Base-by-base conservation (phyloP, 805 yeast genomes). In the Monosporozyma yasuniensis region DNA sequence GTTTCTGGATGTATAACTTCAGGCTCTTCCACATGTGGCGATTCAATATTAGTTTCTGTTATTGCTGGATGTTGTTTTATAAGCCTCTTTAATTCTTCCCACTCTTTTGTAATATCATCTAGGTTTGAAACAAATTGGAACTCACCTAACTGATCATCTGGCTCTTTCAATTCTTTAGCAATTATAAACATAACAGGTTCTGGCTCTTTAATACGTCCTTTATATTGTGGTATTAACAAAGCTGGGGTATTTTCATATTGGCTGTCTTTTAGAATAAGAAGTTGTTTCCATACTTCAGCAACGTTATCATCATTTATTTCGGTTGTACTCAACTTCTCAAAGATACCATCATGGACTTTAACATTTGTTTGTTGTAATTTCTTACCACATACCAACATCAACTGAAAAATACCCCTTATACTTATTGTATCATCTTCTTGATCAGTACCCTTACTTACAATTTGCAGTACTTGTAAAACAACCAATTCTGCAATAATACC, bases 271-370 rank as follows among this genome's bases (percentile, higher is more conserved):
- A 69, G 54, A 44, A 72, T 71, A 53, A 87, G 75, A 11, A 84
- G 55, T 3, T 67, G 70, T 50, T 80, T 81, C 19, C 85, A 70
- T 54, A 71, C 56, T 46, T 64, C 68, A 50, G 72, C 78, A 3
- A 76, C 70, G 35, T 75, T 66, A 43, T 67, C 65, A 18, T 39
- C 28, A 50, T 80, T 84, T 54, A 80, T 84, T 38, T 84, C 63
- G n/a, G 84, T 57, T 8, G 67, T 68, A 53, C 91, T 66, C 44
- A 89, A 68, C 49, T 80, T 72, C 52, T 84, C 88, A 58, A 75
- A 81, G 1, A 83, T 69, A 16, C 68, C 69, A 52, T 76, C 69
- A 42, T 72, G 67, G 1, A 83, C 82, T 2, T 65, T 60, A 18
- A 66, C 56, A 35, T 80, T 72, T 9, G 67, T 64, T 16, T 68